Evolutionary conservation across 75 land plant species (phyloP), one percentile per base, ranked within the genome.

Genomic region (Pseudotsuga menziesii): DNA sequence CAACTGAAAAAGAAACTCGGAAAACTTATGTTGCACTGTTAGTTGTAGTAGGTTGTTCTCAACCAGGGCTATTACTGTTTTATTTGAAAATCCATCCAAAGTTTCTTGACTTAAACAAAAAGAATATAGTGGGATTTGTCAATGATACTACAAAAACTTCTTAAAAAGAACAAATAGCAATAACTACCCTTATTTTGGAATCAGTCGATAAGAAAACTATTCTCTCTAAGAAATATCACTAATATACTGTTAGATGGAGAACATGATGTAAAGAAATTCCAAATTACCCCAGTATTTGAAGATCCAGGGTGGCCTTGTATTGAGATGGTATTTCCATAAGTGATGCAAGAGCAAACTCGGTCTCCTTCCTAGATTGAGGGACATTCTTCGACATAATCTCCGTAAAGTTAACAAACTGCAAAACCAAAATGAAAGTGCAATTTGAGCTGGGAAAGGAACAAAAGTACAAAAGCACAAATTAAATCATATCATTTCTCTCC

Each of bases 251-350:
- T 19, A 69, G 39, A 41, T 35, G n/a, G 26, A 26, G 27, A 19
- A 58, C 4, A 32, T n/a, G 22, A 25, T 13, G 35, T 27, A 32
- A 63, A 71, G 29, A 67, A 77, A 16, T 55, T 76, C 39, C 84
- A 56, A 35, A 13, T 13, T 85, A 85, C 91, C 91, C 88, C 25
- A 89, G 57, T 39, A 89, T 67, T 13, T 75, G 76, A 54, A 89
- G 88, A 74, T 93, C 91, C 25, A 90, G n/a, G 35, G 98, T 91
- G 52, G 96, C 96, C 82, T 93, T 94, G 75, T 95, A 93, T 64
- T 95, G 98, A 29, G 89, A 77, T 11, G 98, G 98, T 67, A 95
- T 89, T 78, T 95, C 98, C 98, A 95, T 95, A 63, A 95, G 74
- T 41, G 98, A 93, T 56, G 93, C 78, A 56, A 93, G 85, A 20